Conservation (phyloP, 257 asterid species). For the Solanum medicagineum region DNA sequence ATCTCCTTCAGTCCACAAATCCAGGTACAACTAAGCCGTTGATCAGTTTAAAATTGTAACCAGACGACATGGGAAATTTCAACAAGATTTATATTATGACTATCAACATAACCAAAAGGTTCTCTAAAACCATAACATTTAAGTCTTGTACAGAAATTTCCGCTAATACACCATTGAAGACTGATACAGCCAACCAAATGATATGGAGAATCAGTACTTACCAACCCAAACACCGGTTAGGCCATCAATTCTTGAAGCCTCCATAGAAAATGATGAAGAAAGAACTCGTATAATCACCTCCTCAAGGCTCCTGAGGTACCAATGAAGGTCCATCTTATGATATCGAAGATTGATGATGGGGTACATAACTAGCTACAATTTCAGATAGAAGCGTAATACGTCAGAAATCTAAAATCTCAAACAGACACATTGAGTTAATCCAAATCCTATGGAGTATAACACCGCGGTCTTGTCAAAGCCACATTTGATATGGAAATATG, state of each 20-base stretch:
- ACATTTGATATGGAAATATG: not conserved
- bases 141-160: not conserved
- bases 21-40: not conserved
- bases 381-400: not conserved
- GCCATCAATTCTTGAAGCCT: slow-evolving; percentile 65
- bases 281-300: slow-evolving; percentile 86
- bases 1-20: not conserved
- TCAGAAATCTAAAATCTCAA: not conserved
- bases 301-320: slow-evolving; percentile 93
- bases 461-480: not conserved
- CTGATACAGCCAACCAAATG: not conserved
- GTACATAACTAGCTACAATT: slow-evolving; percentile 76
- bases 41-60: not conserved
- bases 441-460: not conserved
- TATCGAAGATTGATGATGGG: slow-evolving; percentile 88
- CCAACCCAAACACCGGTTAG: slow-evolving; percentile 98
- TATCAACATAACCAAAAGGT: not conserved
- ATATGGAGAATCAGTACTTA: slow-evolving; percentile 17
- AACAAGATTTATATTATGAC: not conserved
- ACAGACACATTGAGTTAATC: not conserved
- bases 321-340: slow-evolving; percentile 76
- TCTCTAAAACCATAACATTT: not conserved
- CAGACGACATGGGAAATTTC: not conserved
- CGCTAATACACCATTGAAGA: not conserved
- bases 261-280: slow-evolving; percentile 47